Percentiles rank a stretch among this genome's conserved stretches.
phyloP scores from a whole-genome alignment of 331 rosid species.

The Phaseolus coccineus region DNA sequence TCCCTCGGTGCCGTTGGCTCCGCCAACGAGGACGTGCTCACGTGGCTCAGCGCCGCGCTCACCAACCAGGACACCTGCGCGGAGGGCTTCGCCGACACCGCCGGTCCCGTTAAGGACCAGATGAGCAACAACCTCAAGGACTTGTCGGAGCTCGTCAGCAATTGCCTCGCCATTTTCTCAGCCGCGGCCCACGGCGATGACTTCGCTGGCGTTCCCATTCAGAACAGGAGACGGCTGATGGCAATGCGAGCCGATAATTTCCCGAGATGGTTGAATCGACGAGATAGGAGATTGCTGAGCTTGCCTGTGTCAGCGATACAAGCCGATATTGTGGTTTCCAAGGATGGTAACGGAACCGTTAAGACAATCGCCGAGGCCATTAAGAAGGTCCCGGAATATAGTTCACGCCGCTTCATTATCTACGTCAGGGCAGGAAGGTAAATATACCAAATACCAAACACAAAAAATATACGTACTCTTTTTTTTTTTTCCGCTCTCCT shows the following conservation, averaged over 20 bases:
- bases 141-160: constrained; percentile 76
- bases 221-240: constrained; percentile 70
- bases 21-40: constrained; percentile 62
- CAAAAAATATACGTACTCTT: no score
- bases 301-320: constrained; percentile 63
- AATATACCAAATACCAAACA: not conserved
- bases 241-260: constrained; percentile 62
- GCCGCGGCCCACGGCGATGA: constrained; percentile 49
- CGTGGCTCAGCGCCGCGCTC: constrained; percentile 92
- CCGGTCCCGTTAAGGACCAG: constrained; percentile 64
- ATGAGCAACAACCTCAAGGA: constrained; percentile 57
- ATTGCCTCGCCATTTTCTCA: constrained; percentile 79
- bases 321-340: constrained; percentile 74
- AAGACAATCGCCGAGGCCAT: constrained; percentile 80
- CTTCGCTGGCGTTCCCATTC: constrained; percentile 80
- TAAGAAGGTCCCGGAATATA: constrained; percentile 68
- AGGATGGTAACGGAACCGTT: constrained; percentile 69
- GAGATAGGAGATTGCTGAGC: constrained; percentile 69
- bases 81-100: constrained; percentile 64
- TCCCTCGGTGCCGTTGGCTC: not conserved
- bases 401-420: constrained; percentile 62
- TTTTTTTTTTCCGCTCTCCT: not conserved
- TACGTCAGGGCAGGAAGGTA: constrained; percentile 96
- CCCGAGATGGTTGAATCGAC: constrained; percentile 69
- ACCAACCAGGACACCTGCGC: constrained; percentile 92